Base-by-base conservation (phyloP, 1,139 yeast genomes). In the Yamadazyma sp. region DNA sequence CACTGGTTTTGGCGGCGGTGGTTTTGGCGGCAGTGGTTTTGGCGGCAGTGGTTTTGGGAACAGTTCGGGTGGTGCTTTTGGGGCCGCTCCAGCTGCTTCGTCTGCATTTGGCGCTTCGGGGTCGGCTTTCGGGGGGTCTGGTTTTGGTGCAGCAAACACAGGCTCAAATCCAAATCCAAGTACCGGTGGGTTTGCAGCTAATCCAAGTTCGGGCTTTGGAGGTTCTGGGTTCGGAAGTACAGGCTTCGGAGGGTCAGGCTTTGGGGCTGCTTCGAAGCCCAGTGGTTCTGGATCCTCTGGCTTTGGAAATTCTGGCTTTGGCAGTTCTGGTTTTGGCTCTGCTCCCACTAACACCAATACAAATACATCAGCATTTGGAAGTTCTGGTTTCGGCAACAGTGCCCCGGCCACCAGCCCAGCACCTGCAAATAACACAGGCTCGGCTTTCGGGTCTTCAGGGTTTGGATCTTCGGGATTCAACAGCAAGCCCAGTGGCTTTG, bases 1-100 rank as follows among this genome's bases (percentile, higher is more conserved):
- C 20, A 18, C 34, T 17, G 44, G 45, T 4, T 37, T 38, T 30
- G 53, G 53, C 17, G 24, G 2, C n/a, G 34, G 38, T 31, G 49
- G 42, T 18, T 42, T 43, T 45, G 49, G 47, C 27, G 37, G 39
- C 12, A 16, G 22, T 17, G 27, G 38, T 17, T 42, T 39, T 42
- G 49, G 49, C n/a, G n/a, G n/a, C n/a, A n/a, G n/a, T 11, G 42
- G 35, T 15, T 38, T 29, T 34, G 41, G 37, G 17, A 33, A 30
- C 15, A 31, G 28, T 4, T 22, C 45, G n/a, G 17, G 42, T 12
- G 25, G 33, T 22, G 45, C 42, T 2, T 37, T 37, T 28, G 49
- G 44, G 5, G 34, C 37, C 37, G 38, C 44, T 11, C 29, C 32
- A 16, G 33, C 27, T 26, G 41, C 41, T 23, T 20, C 31, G 17